phyloP scores from a whole-genome alignment of 1,284 basidiomycete species.

The Meira miltonrushii region DNA sequence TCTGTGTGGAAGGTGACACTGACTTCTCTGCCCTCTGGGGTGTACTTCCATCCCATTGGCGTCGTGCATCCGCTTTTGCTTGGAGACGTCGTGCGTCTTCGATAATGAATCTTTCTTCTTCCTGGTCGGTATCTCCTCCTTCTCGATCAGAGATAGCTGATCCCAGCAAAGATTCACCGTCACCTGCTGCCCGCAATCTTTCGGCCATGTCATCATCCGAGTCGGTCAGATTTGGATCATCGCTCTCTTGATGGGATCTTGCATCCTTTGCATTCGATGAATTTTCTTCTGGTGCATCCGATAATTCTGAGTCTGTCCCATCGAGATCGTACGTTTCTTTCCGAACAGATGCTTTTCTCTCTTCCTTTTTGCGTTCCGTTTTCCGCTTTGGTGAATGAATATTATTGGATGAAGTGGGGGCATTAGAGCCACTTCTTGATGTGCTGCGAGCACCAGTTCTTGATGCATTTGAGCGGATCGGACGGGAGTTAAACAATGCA shows the following conservation, averaged over 20 bases:
- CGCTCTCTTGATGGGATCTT: background rate
- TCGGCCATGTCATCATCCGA: constrained; percentile 47
- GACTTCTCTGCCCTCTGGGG: background rate
- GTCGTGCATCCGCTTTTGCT: constrained; percentile 22
- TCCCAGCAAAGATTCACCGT: constrained; percentile 48
- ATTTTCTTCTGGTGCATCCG: constrained; percentile 12
- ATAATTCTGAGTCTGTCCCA: constrained; percentile 16
- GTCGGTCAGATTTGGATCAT: constrained; percentile 18
- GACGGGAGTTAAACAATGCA: too few relatives aligned
- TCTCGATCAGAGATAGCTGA: constrained; percentile 34
- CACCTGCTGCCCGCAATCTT: constrained; percentile 45
- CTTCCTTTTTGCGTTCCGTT: constrained; percentile 26
- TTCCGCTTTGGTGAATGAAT: constrained; percentile 17
- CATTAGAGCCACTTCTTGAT: too few relatives aligned
- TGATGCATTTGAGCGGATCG: too few relatives aligned
- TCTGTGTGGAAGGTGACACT: constrained; percentile 16
- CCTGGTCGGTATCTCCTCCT: constrained; percentile 38
- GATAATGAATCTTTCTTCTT: constrained; percentile 48
- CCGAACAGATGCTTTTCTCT: constrained; percentile 40
- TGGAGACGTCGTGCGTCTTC: constrained; percentile 28
- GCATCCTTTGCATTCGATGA: background rate
- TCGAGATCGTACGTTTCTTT: constrained; percentile 37
- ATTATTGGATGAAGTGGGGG: too few relatives aligned
- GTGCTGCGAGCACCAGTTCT: too few relatives aligned
- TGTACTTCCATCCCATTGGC: constrained; percentile 15